A percentile compares a stretch with the other conserved stretches of the same genome.
Evolutionary conservation across 208 protist genomes (phyloP).

Genomic region (Acanthamoeba triangularis): DNA sequence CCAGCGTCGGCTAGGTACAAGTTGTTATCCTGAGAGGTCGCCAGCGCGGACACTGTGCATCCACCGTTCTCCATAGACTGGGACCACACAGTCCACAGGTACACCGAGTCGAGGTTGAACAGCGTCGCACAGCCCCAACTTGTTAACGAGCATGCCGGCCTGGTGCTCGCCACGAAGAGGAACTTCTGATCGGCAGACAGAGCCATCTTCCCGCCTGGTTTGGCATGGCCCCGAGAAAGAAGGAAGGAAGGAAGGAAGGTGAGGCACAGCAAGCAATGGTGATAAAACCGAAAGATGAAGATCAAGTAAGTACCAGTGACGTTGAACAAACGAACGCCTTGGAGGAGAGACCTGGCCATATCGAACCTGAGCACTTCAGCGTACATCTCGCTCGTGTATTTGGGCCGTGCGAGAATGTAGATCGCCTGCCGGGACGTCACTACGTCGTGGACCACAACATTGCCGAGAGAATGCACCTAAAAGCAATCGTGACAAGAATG

Average conservation of each 20-base stretch:
- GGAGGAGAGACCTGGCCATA: background rate
- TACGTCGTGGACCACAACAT: background rate
- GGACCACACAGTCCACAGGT: slow-evolving; percentile 12
- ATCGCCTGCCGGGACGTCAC: background rate
- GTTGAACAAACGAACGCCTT: background rate
- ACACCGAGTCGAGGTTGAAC: slow-evolving; percentile 14
- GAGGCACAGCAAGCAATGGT: background rate
- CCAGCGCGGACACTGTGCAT: background rate
- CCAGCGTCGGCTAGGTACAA: background rate
- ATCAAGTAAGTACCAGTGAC: background rate
- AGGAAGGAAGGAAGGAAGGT: too few species aligned
- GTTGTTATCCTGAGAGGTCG: background rate
- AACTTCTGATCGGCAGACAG: background rate
- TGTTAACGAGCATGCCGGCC: background rate
- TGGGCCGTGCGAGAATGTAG: slow-evolving; percentile 7
- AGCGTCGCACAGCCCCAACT: background rate
- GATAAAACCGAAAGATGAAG: background rate
- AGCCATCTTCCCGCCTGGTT: background rate
- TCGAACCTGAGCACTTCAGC: background rate
- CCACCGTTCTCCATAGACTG: background rate
- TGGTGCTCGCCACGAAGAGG: slow-evolving; percentile 8
- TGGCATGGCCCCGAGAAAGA: too few species aligned
- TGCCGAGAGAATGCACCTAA: background rate
- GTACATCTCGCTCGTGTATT: background rate
- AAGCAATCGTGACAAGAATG: too few species aligned